These are phyloP conservation scores for Xylaria bambusicola DNA, from an alignment of 495 filamentous ascomycete species.

Conservation along the genomic window DNA sequence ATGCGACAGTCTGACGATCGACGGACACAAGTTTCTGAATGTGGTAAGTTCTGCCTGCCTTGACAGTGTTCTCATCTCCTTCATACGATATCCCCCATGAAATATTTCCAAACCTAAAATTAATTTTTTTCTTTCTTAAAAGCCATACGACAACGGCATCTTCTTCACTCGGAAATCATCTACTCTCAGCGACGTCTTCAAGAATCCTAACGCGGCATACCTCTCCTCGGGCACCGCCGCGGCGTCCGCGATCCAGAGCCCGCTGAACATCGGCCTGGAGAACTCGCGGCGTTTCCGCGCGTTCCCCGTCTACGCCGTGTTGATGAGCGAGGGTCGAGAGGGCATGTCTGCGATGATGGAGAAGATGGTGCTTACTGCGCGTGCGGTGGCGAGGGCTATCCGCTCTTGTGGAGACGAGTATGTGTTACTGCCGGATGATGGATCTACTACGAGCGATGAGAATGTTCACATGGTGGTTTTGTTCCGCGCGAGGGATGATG, in stretches of 20 bases:
- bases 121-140: no score
- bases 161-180: conserved; percentile 70
- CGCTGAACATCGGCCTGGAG: conserved; percentile 85
- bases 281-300: conserved; percentile 92
- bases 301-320: conserved; percentile 80
- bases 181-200: conserved; percentile 64
- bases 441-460: conserved; percentile 36
- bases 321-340: conserved; percentile 70
- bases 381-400: conserved; percentile 65
- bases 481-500: conserved; percentile 71
- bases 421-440: conserved; percentile 61
- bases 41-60: conserved; percentile 54
- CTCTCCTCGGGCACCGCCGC: conserved; percentile 53
- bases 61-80: no score
- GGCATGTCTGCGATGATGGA: conserved; percentile 73
- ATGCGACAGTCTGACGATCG: conserved; percentile 82
- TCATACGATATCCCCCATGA: no score
- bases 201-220: conserved; percentile 86
- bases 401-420: conserved; percentile 56
- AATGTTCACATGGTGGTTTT: conserved; percentile 75
- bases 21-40: conserved; percentile 92
- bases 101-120: no score
- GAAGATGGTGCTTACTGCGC: conserved; percentile 69
- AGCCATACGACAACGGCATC: conserved; percentile 91
- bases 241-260: conserved; percentile 66